Evolutionary conservation across 129 eudicot genomes (phyloP).

Genomic region (Saposhnikovia divaricata): DNA sequence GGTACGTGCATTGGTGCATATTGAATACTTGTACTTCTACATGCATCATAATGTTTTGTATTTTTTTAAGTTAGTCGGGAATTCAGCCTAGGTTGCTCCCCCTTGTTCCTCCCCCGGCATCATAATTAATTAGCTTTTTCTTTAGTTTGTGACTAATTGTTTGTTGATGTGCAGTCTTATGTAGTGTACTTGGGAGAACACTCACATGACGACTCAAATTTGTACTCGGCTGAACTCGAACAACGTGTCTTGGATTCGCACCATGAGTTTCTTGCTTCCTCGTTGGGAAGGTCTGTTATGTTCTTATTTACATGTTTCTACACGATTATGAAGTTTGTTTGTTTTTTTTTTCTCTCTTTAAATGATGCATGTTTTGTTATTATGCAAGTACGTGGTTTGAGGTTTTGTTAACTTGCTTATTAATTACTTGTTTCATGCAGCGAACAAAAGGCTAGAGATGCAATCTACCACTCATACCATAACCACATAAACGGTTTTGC

Average conservation of each 20-base stretch:
- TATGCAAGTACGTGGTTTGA: background rate
- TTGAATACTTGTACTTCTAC: too few relatives aligned
- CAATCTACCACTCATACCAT: constrained; percentile 3
- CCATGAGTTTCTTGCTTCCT: constrained; percentile 32
- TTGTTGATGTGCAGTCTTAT: constrained; percentile 36
- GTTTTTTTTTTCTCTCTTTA: background rate
- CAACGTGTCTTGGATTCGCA: constrained; percentile 30
- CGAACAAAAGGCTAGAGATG: constrained; percentile 1
- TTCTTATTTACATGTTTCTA: background rate
- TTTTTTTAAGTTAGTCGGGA: background rate
- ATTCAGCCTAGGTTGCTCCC: background rate
- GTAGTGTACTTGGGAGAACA: constrained; percentile 71
- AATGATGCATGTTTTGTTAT: background rate
- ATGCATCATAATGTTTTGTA: too few relatives aligned
- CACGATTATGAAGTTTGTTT: background rate
- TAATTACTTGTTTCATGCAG: constrained; percentile 3
- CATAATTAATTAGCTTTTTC: background rate
- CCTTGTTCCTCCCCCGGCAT: background rate
- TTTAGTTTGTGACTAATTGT: background rate
- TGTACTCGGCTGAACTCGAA: constrained; percentile 14
- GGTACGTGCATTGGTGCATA: background rate
- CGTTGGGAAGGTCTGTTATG: constrained; percentile 37
- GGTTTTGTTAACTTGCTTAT: background rate
- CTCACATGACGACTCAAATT: constrained; percentile 4
- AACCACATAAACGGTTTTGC: constrained; percentile 24